Conservation (phyloP, 345 rosid genomes). For the Alliaria petiolata region DNA sequence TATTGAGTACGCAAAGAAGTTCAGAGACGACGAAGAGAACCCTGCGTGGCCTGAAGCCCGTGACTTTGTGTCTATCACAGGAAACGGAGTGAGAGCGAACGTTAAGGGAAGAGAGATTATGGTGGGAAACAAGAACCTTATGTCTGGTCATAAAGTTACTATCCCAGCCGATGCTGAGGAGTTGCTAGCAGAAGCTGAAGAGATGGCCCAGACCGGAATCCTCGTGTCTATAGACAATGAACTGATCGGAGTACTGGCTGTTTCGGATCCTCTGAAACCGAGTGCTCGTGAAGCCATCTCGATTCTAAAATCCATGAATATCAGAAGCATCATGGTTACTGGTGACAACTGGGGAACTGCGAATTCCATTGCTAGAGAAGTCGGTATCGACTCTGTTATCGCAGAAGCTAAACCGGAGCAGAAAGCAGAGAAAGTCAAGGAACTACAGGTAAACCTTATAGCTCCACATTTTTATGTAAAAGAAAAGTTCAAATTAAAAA, state of each 20-base stretch:
- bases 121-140: slow-evolving; percentile 80
- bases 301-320: slow-evolving; percentile 73
- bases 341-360: slow-evolving; percentile 99
- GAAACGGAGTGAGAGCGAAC: slow-evolving; percentile 79
- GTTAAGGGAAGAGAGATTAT: slow-evolving; percentile 60
- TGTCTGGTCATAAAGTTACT: slow-evolving; percentile 39
- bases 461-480: too few relatives aligned
- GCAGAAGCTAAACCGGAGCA: slow-evolving; percentile 94
- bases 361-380: slow-evolving; percentile 71
- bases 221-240: slow-evolving; percentile 60
- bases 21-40: slow-evolving; percentile 72
- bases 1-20: slow-evolving; percentile 75
- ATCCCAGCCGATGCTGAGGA: slow-evolving; percentile 65
- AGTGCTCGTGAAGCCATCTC: slow-evolving; percentile 71
- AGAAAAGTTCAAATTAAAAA: too few relatives aligned
- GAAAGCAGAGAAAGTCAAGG: slow-evolving; percentile 87
- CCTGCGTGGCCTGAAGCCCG: slow-evolving; percentile 79
- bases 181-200: slow-evolving; percentile 69
- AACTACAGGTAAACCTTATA: slow-evolving; percentile 55
- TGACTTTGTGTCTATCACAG: slow-evolving; percentile 69
- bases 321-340: slow-evolving; percentile 81
- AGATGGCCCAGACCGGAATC: slow-evolving; percentile 77
- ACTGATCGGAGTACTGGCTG: slow-evolving; percentile 63
- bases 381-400: slow-evolving; percentile 67
- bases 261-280: slow-evolving; percentile 80